Evolutionary conservation across 2,329 filamentous ascomycete species (phyloP).

Genomic region (Passalora sequoiae): DNA sequence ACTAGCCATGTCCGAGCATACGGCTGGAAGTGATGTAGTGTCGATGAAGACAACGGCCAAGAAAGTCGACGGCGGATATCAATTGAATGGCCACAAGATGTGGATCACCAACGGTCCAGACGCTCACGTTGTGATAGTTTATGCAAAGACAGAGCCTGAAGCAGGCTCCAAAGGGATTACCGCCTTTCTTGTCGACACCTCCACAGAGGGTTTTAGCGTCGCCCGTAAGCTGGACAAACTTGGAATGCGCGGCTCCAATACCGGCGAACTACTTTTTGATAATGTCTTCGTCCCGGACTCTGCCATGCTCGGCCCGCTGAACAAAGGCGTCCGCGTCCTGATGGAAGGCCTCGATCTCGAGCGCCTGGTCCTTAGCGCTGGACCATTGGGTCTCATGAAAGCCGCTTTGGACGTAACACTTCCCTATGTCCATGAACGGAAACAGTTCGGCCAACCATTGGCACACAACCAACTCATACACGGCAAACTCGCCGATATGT

Average conservation of each 20-base stretch:
- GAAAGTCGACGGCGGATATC: constrained; percentile 74
- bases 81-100: constrained; percentile 92
- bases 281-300: constrained; percentile 80
- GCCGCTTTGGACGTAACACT: constrained; percentile 77
- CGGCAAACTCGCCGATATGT: constrained; percentile 93
- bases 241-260: constrained; percentile 96
- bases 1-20: constrained; percentile 91
- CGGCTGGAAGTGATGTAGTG: constrained; percentile 87
- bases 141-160: constrained; percentile 84
- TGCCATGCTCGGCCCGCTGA: constrained; percentile 73
- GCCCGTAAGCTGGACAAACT: constrained; percentile 93
- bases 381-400: constrained; percentile 92
- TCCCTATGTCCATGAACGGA: constrained; percentile 82
- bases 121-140: constrained; percentile 89
- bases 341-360: constrained; percentile 97
- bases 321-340: constrained; percentile 80
- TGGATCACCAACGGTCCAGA: constrained; percentile 99
- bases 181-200: constrained; percentile 79
- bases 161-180: constrained; percentile 86
- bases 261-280: constrained; percentile 88
- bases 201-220: constrained; percentile 72
- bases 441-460: constrained; percentile 82
- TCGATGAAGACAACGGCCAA: constrained; percentile 86
- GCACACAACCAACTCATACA: constrained; percentile 91
- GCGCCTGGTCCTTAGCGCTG: constrained; percentile 82